Percentiles rank a stretch among this genome's conserved stretches.
Conservation (phyloP, 176 grass and related monocot genomes). For the Triticum dicoccoides region DNA sequence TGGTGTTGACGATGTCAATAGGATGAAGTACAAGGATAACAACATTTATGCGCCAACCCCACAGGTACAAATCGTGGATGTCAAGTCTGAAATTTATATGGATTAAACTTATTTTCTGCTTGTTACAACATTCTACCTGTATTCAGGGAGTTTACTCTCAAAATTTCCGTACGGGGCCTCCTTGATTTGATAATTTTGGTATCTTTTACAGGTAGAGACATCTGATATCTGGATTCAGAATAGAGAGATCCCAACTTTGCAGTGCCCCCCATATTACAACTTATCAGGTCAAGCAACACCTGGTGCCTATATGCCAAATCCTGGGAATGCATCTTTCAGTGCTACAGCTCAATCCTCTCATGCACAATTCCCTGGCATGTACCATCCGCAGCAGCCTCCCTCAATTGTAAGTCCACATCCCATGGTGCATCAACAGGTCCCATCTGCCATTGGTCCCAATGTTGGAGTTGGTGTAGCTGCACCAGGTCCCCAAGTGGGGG, state of each 20-base stretch:
- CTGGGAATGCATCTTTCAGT: constrained; percentile 70
- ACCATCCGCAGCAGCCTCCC: constrained; percentile 64
- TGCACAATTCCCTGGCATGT: constrained; percentile 60
- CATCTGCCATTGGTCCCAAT: constrained; percentile 53
- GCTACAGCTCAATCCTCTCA: constrained; percentile 66
- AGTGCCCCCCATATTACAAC: constrained; percentile 64
- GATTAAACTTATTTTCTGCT: no score
- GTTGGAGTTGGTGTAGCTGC: constrained; percentile 66
- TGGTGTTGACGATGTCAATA: constrained; percentile 63
- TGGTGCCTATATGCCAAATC: constrained; percentile 64
- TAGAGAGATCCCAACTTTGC: constrained; percentile 55
- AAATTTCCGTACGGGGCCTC: not conserved
- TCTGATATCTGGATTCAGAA: constrained; percentile 86
- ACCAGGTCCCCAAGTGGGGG: constrained; percentile 65
- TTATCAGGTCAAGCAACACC: constrained; percentile 62
- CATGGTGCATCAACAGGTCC: constrained; percentile 70
- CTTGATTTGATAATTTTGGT: not conserved
- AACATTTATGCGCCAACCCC: constrained; percentile 60
- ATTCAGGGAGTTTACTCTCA: not conserved
- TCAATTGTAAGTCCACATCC: constrained; percentile 66
- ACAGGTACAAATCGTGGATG: constrained; percentile 43
- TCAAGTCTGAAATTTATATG: not conserved
- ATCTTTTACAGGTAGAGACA: constrained; percentile 50
- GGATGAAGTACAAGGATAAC: constrained; percentile 77
- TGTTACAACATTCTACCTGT: not conserved